Conservation (phyloP, 805 yeast genomes). For the Candida chauliodis region DNA sequence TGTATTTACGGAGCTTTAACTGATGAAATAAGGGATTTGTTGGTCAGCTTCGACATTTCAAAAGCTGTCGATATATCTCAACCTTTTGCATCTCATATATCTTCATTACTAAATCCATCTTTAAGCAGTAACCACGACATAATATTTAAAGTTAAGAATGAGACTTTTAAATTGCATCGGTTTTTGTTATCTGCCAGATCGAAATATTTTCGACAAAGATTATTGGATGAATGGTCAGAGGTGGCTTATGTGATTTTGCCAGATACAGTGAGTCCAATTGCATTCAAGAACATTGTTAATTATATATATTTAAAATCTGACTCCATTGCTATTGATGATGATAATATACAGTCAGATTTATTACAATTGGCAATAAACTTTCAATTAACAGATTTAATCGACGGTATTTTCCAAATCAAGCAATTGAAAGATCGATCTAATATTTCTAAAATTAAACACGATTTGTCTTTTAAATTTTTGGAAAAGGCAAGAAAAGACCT, state of each 20-base stretch:
- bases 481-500: slow-evolving; percentile 35
- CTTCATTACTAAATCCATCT: slow-evolving; percentile 39
- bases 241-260: slow-evolving; percentile 17
- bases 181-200: slow-evolving; percentile 36
- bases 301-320: slow-evolving; percentile 32
- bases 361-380: slow-evolving; percentile 28
- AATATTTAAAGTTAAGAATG: slow-evolving; percentile 19
- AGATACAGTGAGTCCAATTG: slow-evolving; percentile 12
- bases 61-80: slow-evolving; percentile 64
- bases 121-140: slow-evolving; percentile 29
- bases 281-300: slow-evolving; percentile 24
- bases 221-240: slow-evolving; percentile 20
- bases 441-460: slow-evolving; percentile 28
- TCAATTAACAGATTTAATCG: slow-evolving; percentile 33
- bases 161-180: slow-evolving; percentile 21
- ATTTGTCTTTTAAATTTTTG: slow-evolving; percentile 27
- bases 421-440: slow-evolving; percentile 18
- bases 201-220: slow-evolving; percentile 18
- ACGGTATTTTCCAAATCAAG: slow-evolving; percentile 26
- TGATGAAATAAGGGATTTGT: slow-evolving; percentile 56
- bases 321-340: slow-evolving; percentile 20
- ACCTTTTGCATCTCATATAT: slow-evolving; percentile 70
- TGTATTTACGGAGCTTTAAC: slow-evolving; percentile 77
- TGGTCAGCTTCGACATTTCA: slow-evolving; percentile 60
- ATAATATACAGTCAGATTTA: slow-evolving; percentile 16